Evolutionary conservation across 441 rosid genomes (phyloP), one percentile per base, ranked within the genome.

Genomic region (Pelargonium myrrhifolium): DNA sequence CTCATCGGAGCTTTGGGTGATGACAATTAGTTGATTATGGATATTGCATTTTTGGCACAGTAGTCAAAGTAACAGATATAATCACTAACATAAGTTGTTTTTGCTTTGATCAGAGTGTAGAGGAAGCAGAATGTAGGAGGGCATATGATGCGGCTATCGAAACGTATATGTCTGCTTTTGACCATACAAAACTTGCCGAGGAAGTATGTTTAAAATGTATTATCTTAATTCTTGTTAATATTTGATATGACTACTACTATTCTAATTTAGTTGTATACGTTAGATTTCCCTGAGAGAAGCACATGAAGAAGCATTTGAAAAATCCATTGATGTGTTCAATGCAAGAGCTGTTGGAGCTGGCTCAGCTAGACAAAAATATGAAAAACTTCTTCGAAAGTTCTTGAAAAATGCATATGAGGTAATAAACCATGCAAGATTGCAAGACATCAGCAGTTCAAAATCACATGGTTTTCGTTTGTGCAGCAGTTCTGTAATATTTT

Each of bases 81-180:
- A 31, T 31, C 37, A 31, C 37, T 31, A 31, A 31, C 37, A 31
- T 31, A 31, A 31, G 37, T 31, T 31, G 58, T 20, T 51, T 5
- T 68, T 62, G 18, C 55, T 45, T 65, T 80, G 66, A 31, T 31
- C 74, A 95, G 99, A 92, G 96, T 80, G 99, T 95, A 18, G 99
- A 95, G 82, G 99, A 95, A 84, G 84, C 96, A 14, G 99, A 95
- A 75, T 90, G 98, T 69, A 88, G 92, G 56, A 83, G 84, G 78
- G 98, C 99, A 65, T 85, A 82, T 83, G 98, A 95, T 70, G 80
- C 83, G 75, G 99, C 95, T 59, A 66, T 84, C 0, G 98, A 89
- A 72, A 66, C 76, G 45, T 92, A 92, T 73, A 82, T 72, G 87
- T 75, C 89, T 49, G 59, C 80, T 72, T 88, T 90, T 81, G 88